A percentile compares a stretch with the other conserved stretches of the same genome.
These are phyloP conservation scores for Colletotrichum gloeosporioides DNA, from an alignment of 2,329 filamentous ascomycete genomes.

Conservation along the genomic window DNA sequence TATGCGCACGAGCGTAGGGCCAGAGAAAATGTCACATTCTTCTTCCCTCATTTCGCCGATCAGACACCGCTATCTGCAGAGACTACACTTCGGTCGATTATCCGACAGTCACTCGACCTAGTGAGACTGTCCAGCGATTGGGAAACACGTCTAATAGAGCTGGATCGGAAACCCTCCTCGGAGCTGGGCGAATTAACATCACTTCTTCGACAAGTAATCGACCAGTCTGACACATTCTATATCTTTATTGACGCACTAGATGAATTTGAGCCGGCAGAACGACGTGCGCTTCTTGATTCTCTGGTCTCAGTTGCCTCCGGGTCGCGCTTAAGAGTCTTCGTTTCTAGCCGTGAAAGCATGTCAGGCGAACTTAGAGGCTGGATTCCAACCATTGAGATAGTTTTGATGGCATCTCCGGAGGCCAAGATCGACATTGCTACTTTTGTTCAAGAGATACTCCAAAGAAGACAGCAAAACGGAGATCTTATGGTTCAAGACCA, in stretches of 20 bases:
- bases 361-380: neutral
- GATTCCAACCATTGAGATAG: neutral
- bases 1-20: neutral
- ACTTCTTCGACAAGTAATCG: neutral
- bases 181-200: neutral
- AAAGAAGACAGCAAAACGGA: neutral
- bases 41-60: neutral
- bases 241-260: neutral
- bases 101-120: neutral
- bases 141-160: fast-evolving
- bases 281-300: neutral
- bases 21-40: neutral
- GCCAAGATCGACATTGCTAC: neutral
- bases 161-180: neutral
- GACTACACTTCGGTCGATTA: neutral
- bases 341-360: neutral
- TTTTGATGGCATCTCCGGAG: neutral
- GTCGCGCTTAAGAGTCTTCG: neutral
- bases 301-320: neutral
- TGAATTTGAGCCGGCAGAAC: neutral
- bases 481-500: neutral
- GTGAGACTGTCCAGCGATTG: neutral
- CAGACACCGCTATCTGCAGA: neutral
- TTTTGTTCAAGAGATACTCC: neutral
- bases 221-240: neutral